These are phyloP conservation scores for Polygonum maritimum DNA, from an alignment of 148 eudicot genomes.

Conservation along the genomic window DNA sequence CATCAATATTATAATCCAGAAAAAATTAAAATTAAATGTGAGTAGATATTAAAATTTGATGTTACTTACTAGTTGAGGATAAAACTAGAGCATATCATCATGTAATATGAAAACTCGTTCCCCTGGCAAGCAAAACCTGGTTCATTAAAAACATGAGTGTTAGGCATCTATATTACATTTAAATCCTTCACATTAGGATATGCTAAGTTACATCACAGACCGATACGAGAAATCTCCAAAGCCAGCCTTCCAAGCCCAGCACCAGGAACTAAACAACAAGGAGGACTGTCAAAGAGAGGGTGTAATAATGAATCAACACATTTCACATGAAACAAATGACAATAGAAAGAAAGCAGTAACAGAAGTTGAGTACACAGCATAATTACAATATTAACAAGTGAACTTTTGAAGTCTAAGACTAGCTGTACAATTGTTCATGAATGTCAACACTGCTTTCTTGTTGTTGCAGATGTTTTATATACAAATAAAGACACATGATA, in stretches of 20 bases:
- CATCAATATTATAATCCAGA: not conserved
- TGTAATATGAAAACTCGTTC: slow-evolving; percentile 95
- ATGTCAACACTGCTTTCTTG: not conserved
- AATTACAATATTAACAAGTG: not conserved
- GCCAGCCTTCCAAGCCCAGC: slow-evolving; percentile 99
- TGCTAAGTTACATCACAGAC: slow-evolving; percentile 27
- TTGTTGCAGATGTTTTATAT: not conserved
- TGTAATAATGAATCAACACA: slow-evolving; percentile 1
- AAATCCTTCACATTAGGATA: slow-evolving; percentile 9
- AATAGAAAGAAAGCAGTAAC: not conserved
- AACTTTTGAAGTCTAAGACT: not conserved
- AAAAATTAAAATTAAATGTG: not conserved
- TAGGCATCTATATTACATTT: slow-evolving; percentile 10
- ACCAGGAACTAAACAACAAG: slow-evolving; percentile 95
- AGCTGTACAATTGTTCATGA: not conserved
- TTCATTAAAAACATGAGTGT: slow-evolving; percentile 10
- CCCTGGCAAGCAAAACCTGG: slow-evolving; percentile 92
- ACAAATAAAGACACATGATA: not conserved
- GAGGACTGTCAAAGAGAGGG: slow-evolving; percentile 44
- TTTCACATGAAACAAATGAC: not conserved
- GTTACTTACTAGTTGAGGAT: slow-evolving; percentile 79
- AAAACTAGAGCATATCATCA: slow-evolving; percentile 98
- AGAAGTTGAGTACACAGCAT: not conserved
- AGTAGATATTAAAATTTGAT: not conserved
- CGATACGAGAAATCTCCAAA: slow-evolving; percentile 85